Percentiles rank a stretch among this genome's conserved stretches.
These are phyloP conservation scores for Apiosordaria backusii DNA, from an alignment of 495 filamentous ascomycete genomes.

Conservation along the genomic window DNA sequence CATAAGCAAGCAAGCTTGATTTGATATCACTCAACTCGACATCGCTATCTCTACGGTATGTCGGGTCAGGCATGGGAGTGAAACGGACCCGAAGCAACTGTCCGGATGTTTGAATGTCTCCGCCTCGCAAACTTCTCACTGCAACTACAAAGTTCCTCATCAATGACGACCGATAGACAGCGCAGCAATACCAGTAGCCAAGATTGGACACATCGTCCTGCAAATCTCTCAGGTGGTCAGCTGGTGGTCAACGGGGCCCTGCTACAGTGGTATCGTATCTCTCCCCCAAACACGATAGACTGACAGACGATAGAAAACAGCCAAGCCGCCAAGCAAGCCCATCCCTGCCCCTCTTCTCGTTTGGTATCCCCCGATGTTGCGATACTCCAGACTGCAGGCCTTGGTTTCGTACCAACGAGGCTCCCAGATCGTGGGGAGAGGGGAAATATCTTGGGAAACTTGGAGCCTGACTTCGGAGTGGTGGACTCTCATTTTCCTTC, in stretches of 20 bases:
- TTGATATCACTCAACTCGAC: too few species aligned
- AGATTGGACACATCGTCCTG: not conserved
- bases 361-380: slow-evolving; percentile 3
- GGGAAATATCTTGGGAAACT: not conserved
- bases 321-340: not conserved
- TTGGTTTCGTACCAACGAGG: not conserved
- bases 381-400: not conserved
- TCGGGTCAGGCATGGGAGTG: not conserved
- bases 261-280: not conserved
- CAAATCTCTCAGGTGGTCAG: slow-evolving; percentile 4
- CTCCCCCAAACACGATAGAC: not conserved
- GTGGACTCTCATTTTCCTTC: not conserved
- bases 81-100: not conserved
- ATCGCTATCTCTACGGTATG: too few species aligned
- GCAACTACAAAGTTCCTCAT: not conserved
- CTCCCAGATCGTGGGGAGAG: slow-evolving; percentile 4
- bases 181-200: not conserved
- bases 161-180: not conserved
- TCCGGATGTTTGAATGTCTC: not conserved
- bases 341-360: not conserved
- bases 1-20: too few species aligned
- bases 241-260: not conserved
- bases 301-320: not conserved
- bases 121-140: not conserved
- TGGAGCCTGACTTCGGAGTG: not conserved